Evolutionary conservation across 2,329 filamentous ascomycete species (phyloP).

Genomic region (Aspergillus sp.): DNA sequence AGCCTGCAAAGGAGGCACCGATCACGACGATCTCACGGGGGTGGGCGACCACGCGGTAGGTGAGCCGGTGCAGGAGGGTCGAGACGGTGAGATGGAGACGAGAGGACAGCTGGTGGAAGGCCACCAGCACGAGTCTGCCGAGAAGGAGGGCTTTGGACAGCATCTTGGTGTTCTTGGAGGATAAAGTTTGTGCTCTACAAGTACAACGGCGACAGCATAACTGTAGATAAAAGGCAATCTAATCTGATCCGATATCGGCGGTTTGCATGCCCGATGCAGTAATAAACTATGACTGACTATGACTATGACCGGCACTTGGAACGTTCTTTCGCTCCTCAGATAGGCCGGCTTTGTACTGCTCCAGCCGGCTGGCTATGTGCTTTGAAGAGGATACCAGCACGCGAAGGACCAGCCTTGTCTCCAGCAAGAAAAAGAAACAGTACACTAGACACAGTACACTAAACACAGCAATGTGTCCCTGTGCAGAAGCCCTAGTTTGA

Average conservation of each 20-base stretch:
- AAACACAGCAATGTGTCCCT: slow-evolving; percentile 15
- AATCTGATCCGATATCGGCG: neutral
- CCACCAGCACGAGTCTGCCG: slow-evolving; percentile 2
- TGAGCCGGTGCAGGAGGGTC: slow-evolving; percentile 6
- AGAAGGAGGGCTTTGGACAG: slow-evolving; percentile 1
- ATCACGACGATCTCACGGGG: slow-evolving; percentile 47
- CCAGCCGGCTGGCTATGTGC: neutral
- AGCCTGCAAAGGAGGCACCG: slow-evolving; percentile 52
- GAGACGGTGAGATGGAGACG: neutral
- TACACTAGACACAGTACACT: slow-evolving; percentile 22
- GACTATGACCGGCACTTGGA: neutral
- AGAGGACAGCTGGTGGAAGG: neutral
- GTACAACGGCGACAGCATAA: too few relatives aligned
- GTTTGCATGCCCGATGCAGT: neutral
- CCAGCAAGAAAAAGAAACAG: slow-evolving; percentile 25
- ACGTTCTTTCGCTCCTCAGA: too few relatives aligned
- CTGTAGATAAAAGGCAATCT: neutral
- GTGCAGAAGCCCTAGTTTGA: slow-evolving; percentile 26
- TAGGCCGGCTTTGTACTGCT: slow-evolving; percentile 2
- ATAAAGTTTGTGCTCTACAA: neutral
- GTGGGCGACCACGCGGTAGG: slow-evolving; percentile 5
- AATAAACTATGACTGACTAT: neutral
- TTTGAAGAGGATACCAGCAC: slow-evolving; percentile 24
- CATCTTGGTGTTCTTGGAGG: neutral
- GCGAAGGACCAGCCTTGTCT: slow-evolving; percentile 24